Base-by-base conservation (phyloP, 176 grass and related monocot species). In the Carex scoparia region DNA sequence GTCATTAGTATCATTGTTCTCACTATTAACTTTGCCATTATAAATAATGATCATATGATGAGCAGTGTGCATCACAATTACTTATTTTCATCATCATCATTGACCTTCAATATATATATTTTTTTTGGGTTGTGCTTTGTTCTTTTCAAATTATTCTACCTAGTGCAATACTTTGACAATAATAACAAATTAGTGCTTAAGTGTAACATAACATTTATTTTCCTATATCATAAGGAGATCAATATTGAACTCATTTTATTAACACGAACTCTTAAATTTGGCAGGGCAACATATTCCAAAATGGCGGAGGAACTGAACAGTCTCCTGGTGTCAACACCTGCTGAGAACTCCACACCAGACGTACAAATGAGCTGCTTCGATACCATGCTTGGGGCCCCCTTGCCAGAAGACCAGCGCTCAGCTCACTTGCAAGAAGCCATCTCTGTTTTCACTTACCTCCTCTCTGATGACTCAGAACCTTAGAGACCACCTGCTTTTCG, bases 201-300 rank as follows among this genome's bases (percentile, higher is more conserved):
- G 48, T 15, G 13, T 15, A 81, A 28, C 40, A 60, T 15, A 16
- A 64, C 28, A 1, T 10, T 13, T 44, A 69, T 53, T 28, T 65
- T 82, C 35, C 61, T 10, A 35, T 81, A 12, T 83, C 85, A n/a
- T 81, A 23, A 83, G 54, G 42, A 2, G 0, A 71, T 15, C 14
- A 44, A 6, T 71, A 42, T 7, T 32, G 11, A 33, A 57, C 51
- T 57, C 51, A 33, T 33, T 57, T 77, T 1, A 30, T 15, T 33
- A 33, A 33, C 11, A 35, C 27, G 33, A 78, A 57, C 28, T 57
- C 11, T 3, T 81, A 38, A 12, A 31, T 51, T 88, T 61, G 38
- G 57, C 89, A 95, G 95, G 89, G 93, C 81, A 73, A 89, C 89
- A 84, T 98, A 86, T 85, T 90, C 93, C 1, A 98, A 98, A 74